Evolutionary conservation across 2,329 filamentous ascomycete species (phyloP).

Genomic region (Penicillium capsulatum): DNA sequence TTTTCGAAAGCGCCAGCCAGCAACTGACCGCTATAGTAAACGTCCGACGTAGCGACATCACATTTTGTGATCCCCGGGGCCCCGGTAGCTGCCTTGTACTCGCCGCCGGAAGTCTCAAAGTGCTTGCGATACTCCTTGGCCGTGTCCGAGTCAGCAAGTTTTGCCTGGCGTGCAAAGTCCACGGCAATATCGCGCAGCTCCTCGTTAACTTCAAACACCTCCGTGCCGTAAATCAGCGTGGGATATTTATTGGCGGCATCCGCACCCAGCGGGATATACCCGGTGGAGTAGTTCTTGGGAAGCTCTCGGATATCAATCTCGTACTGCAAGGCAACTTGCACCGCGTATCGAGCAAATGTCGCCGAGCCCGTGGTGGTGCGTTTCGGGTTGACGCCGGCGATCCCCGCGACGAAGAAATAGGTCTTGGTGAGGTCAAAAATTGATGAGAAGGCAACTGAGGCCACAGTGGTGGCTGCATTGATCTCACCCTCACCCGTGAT

Average conservation of each 20-base stretch:
- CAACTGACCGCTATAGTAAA: constrained; percentile 63
- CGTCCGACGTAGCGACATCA: constrained; percentile 66
- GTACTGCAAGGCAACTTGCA: constrained; percentile 72
- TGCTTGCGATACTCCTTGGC: constrained; percentile 53
- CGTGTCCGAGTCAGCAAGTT: constrained; percentile 49
- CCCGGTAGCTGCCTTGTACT: constrained; percentile 43
- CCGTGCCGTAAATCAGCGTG: constrained; percentile 59
- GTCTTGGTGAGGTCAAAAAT: constrained; percentile 62
- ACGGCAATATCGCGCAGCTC: constrained; percentile 54
- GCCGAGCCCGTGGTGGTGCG: constrained; percentile 62
- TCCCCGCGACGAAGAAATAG: constrained; percentile 69
- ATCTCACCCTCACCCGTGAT: constrained; percentile 67
- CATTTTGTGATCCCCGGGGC: constrained; percentile 59
- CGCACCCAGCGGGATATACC: constrained; percentile 64
- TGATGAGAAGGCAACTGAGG: constrained; percentile 58
- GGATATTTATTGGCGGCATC: constrained; percentile 56
- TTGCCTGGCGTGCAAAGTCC: constrained; percentile 49
- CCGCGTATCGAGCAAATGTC: constrained; percentile 63
- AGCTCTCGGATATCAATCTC: constrained; percentile 69
- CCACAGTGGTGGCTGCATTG: constrained; percentile 66
- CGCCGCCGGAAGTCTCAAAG: constrained; percentile 41
- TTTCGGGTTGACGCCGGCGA: constrained; percentile 69
- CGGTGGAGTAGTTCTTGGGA: constrained; percentile 60
- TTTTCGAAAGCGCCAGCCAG: constrained; percentile 63
- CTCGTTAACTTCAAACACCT: constrained; percentile 64